Base-by-base conservation (phyloP, 75 land plant species). In the Sequoiadendron giganteum region DNA sequence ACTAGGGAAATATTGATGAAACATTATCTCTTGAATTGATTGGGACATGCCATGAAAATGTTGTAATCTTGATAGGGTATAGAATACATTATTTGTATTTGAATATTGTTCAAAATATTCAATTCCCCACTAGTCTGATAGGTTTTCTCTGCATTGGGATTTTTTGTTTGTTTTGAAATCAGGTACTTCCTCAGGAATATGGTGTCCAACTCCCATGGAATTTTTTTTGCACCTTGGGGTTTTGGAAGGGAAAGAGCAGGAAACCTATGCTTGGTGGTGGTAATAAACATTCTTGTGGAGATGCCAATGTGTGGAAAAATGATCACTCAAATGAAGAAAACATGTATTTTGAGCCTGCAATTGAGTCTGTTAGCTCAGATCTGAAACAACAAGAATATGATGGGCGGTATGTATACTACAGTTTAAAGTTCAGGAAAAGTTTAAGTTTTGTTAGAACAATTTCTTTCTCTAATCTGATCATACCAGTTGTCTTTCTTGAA, bases 361-460 rank as follows among this genome's bases (percentile, higher is more conserved):
- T 91, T 87, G 96, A 95, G 76, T 82, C 91, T 10, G 89, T 92
- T 77, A 93, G 94, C 89, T 92, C 91, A 85, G 96, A 95, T 34
- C 91, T 95, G 89, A 92, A 91, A 86, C 96, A 95, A 76, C 96
- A 92, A 89, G 95, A 95, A 68, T 73, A 92, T 88, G 95, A 95
- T 90, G 90, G 95, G 83, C 92, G 96, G 96, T 95, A 88, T 47
- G 89, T 56, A 88, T 77, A 54, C 11, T 38, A 30, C 13, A 32
- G n/a, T 85, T 85, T 56, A 10, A 85, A 34, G 28, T 84, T 30
- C 15, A 30, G 45, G 40, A 86, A 86, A 73, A 34, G 1, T 86
- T 18, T 34, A 86, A 38, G 14, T 76, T 78, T 15, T 25, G 34
- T 13, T 52, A 14, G 55, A 13, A 13, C 55, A 11, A 28, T 25